Evolutionary conservation across 768 basidiomycete genomes (phyloP), one percentile per base, ranked within the genome.

Genomic region (Phaeotremella fagi): DNA sequence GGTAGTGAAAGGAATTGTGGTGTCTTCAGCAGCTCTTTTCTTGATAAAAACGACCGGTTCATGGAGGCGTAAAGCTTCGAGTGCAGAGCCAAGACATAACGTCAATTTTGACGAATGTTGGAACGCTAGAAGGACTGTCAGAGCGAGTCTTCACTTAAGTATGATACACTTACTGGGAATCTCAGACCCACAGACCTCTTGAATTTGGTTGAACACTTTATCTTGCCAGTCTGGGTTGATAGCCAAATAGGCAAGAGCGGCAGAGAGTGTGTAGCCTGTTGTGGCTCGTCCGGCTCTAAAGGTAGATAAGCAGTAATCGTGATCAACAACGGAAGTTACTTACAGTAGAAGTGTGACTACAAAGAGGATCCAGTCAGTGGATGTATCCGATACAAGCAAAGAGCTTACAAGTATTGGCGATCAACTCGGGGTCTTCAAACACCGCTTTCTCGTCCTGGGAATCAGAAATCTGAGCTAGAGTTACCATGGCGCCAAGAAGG

Each of bases 231-330:
- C 58, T 6, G 68, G 72, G 42, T 72, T 57, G 2, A 66, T 31
- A 1, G 70, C 66, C 7, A 73, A 61, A 37, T 63, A 66, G 20
- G 58, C 66, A 11, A 70, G 50, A n/a, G 65, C 50, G 24, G 66
- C 70, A 12, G 60, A 49, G n/a, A 73, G 50, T 7, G 64, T 62
- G 46, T 73, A 60, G 11, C 60, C 64, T 2, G 64, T 56, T 6
- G 72, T 73, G 37, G 70, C 70, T 35, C 68, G 70, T 16, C 70
- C 70, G 11, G 70, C 70, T 16, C 68, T 70, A 33, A 7, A 22
- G 31, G 11, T 26, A 14, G 38, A 41, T 46, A 16, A 46, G 43
- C 33, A 41, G n/a, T n/a, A n/a, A n/a, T n/a, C 20, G 43, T 37
- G 18, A 46, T 27, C 28, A 20, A 20, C 36, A 16, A 14, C 20